phyloP scores from a whole-genome alignment of 495 filamentous ascomycete species.

The Schizothecium vesticola region DNA sequence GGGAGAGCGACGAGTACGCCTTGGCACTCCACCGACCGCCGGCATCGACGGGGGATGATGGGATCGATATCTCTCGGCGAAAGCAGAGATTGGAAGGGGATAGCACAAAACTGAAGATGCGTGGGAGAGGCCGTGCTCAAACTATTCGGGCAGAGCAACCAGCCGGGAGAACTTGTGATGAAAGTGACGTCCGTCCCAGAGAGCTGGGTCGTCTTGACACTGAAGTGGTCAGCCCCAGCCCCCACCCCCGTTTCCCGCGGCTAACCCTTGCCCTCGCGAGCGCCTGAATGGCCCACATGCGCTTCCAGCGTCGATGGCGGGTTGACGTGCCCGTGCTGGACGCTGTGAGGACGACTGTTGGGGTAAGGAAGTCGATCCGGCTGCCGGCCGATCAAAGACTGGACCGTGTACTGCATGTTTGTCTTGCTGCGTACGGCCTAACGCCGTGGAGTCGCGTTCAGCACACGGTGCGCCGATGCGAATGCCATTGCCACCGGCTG shows the following conservation, averaged over 20 bases:
- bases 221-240: neutral
- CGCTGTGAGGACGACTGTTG: neutral
- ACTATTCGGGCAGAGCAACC: neutral
- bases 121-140: neutral
- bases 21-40: neutral
- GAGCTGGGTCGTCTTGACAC: neutral
- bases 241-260: neutral
- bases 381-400: neutral
- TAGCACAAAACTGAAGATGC: neutral
- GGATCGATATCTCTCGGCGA: neutral
- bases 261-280: neutral
- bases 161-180: neutral
- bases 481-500: neutral
- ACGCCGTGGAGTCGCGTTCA: neutral
- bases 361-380: neutral
- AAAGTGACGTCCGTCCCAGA: neutral
- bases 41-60: neutral
- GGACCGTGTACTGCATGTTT: neutral
- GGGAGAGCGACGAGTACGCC: neutral
- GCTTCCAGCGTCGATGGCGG: neutral
- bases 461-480: neutral
- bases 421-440: neutral
- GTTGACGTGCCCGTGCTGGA: neutral
- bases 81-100: neutral
- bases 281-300: neutral